A percentile compares a stretch with the other conserved stretches of the same genome.
These are phyloP conservation scores for Geosmithia flava DNA, from an alignment of 2,329 filamentous ascomycete species.

Conservation along the genomic window DNA sequence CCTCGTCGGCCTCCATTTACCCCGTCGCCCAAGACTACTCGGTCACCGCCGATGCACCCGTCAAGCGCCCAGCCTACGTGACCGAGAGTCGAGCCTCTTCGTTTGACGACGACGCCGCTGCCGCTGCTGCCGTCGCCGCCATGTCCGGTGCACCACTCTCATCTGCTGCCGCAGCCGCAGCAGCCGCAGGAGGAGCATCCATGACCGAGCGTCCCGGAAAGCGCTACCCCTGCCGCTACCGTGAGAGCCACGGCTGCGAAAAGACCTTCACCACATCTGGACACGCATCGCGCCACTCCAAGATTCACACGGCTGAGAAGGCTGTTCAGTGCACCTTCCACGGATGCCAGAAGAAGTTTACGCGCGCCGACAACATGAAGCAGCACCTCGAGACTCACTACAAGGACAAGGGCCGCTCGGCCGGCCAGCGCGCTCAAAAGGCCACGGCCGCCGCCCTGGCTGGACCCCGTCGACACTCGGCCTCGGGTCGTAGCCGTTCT, in stretches of 20 bases:
- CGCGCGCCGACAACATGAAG: constrained; percentile 78
- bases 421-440: constrained; percentile 18
- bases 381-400: constrained; percentile 70
- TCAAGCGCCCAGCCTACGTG: constrained; percentile 29
- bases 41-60: constrained; percentile 11
- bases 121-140: constrained; percentile 2
- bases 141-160: constrained; percentile 12
- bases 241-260: constrained; percentile 57
- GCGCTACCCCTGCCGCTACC: constrained; percentile 64
- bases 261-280: constrained; percentile 78
- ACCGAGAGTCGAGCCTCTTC: constrained; percentile 37
- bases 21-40: constrained; percentile 20
- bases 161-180: neutral
- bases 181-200: constrained; percentile 11
- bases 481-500: constrained; percentile 17
- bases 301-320: constrained; percentile 75
- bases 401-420: constrained; percentile 42
- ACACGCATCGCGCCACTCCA: constrained; percentile 73
- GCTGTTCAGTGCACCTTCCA: constrained; percentile 54
- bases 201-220: constrained; percentile 39
- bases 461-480: constrained; percentile 18
- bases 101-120: constrained; percentile 22
- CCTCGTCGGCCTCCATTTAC: constrained; percentile 18
- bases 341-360: constrained; percentile 70
- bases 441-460: constrained; percentile 14